These are phyloP conservation scores for Styphnolobium japonicum DNA, from an alignment of 306 rosid species.

Conservation along the genomic window DNA sequence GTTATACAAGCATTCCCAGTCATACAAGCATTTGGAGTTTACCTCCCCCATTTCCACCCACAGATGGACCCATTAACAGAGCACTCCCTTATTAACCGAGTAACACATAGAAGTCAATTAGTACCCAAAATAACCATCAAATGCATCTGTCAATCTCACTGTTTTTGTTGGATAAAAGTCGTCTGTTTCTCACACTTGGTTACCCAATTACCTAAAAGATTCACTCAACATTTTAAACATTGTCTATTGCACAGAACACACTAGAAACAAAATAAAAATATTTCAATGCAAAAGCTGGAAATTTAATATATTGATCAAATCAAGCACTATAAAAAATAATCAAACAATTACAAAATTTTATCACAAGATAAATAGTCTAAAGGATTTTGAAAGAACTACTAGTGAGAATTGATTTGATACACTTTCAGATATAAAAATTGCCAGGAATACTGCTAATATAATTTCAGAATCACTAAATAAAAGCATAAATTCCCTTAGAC, in stretches of 20 bases:
- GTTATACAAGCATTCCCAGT: background rate
- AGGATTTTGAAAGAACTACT: no score
- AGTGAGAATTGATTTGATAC: no score
- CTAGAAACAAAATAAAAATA: background rate
- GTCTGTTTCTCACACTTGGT: background rate
- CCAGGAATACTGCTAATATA: no score
- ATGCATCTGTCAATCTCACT: background rate
- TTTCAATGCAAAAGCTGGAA: background rate
- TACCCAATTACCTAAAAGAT: background rate
- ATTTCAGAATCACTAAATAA: no score
- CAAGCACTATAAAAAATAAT: no score
- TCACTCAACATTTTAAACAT: background rate
- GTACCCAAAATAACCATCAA: background rate
- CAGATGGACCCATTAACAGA: background rate
- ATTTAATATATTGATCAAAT: background rate
- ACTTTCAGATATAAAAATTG: no score
- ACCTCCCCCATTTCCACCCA: background rate
- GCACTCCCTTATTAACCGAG: background rate
- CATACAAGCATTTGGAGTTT: background rate
- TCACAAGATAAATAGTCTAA: no score
- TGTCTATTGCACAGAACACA: background rate
- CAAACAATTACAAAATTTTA: no score
- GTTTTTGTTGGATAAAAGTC: no score
- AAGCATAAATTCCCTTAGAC: no score
- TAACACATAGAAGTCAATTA: background rate